Base-by-base conservation (phyloP, 306 rosid species). In the Comarum palustre region DNA sequence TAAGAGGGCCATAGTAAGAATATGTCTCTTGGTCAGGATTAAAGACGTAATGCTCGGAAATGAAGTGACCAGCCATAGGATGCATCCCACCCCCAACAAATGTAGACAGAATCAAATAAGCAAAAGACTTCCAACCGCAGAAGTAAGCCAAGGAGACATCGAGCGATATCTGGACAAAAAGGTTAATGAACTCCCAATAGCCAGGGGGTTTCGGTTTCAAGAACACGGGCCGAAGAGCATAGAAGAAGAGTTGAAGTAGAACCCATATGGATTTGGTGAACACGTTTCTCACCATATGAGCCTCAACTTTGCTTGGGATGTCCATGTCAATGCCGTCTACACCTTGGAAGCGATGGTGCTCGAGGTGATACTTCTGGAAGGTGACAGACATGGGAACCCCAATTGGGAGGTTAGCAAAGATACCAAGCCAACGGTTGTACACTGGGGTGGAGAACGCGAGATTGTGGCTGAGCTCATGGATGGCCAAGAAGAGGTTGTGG, bases 61-160 rank as follows among this genome's bases (percentile, higher is more conserved):
- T 87, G 90, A 94, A 91, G 82, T 91, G 97, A 61, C 98, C 97
- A n/a, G 96, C 96, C 92, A 94, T 94, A n/a, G 98, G 98, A 71
- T 94, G 98, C 92, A 94, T 77, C 47, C 98, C 97, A 27, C 98
- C 95, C 22, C 98, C 97, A 20, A 94, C 87, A 60, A 94, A 94
- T 14, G 97, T 94, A 32, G 96, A 88, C 8, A 89, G 87, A 65
- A 94, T 86, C 80, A 94, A 66, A 77, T 89, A 94, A 29, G 85
- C 92, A 65, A 94, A 78, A 50, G 96, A 75, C 74, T 84, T 91
- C 96, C 94, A 89, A 36, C 97, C 85, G 71, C 88, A 85, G 39
- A 89, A 85, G 50, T 84, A 80, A 80, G 88, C 96, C 91, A 91
- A 80, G 57, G 89, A 69, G 29, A 15, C 82, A 36, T 91, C 92